phyloP scores from a whole-genome alignment of 257 asterid genomes.

The Solanum clarkiae region DNA sequence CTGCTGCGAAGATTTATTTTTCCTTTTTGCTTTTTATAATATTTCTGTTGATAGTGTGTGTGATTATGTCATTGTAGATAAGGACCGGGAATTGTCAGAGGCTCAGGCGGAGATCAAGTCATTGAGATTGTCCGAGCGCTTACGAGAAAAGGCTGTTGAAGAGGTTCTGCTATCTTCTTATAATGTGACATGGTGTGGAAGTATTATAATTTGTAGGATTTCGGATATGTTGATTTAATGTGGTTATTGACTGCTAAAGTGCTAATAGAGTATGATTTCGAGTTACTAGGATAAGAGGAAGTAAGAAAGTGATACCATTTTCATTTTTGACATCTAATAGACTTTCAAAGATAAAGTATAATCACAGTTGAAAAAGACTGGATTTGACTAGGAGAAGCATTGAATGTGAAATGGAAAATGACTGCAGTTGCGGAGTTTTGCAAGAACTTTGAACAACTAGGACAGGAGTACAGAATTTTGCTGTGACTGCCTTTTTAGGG shows the following conservation, averaged over 20 bases:
- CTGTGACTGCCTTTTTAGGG: neutral
- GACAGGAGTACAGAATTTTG: neutral
- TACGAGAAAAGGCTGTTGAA: conserved; percentile 86
- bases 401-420: neutral
- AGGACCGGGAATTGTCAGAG: conserved; percentile 77
- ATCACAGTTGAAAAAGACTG: neutral
- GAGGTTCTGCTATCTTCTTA: conserved; percentile 39
- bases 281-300: neutral
- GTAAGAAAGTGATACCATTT: neutral
- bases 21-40: neutral
- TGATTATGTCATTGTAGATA: conserved; percentile 30
- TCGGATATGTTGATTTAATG: neutral
- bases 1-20: neutral
- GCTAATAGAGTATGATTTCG: neutral
- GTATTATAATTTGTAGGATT: neutral
- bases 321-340: neutral
- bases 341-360: neutral
- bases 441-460: neutral
- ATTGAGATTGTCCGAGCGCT: conserved; percentile 65
- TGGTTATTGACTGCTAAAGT: neutral
- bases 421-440: neutral
- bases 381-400: neutral
- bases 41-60: neutral
- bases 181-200: neutral
- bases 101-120: conserved; percentile 81